A percentile compares a stretch with the other conserved stretches of the same genome.
phyloP scores from a whole-genome alignment of 2,329 filamentous ascomycete species.

The Fusarium odoratissimum region DNA sequence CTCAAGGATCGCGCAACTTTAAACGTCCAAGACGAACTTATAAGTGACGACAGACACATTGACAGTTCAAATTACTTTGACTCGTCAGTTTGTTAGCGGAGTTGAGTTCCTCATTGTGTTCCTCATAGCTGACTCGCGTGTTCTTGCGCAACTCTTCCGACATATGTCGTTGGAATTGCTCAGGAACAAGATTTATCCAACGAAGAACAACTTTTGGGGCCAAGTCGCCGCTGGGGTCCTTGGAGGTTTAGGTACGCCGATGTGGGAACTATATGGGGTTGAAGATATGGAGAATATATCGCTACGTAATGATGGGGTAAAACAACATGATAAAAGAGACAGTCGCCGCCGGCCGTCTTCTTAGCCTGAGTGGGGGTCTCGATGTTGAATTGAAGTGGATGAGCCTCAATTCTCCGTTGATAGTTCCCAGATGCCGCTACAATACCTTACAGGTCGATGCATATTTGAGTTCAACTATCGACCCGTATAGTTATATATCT shows the following conservation, averaged over 20 bases:
- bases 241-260: background rate
- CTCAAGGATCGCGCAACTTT: background rate
- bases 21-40: background rate
- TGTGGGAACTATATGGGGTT: constrained; percentile 7
- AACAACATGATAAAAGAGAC: constrained; percentile 30
- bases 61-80: too few species aligned
- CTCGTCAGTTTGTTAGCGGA: fast-evolving
- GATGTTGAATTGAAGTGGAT: background rate
- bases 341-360: background rate
- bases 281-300: constrained; percentile 7
- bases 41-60: background rate
- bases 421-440: background rate
- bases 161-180: background rate
- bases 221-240: background rate
- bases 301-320: constrained; percentile 43
- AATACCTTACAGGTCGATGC: background rate
- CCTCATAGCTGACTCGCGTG: too few species aligned
- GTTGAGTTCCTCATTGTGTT: background rate
- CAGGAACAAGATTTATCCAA: constrained; percentile 3
- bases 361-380: background rate
- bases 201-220: background rate
- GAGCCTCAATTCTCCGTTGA: background rate
- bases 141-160: background rate
- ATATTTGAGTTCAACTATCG: background rate
- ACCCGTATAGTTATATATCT: background rate